phyloP scores from a whole-genome alignment of 1,284 basidiomycete genomes.

The Ceratobasidium sp. region DNA sequence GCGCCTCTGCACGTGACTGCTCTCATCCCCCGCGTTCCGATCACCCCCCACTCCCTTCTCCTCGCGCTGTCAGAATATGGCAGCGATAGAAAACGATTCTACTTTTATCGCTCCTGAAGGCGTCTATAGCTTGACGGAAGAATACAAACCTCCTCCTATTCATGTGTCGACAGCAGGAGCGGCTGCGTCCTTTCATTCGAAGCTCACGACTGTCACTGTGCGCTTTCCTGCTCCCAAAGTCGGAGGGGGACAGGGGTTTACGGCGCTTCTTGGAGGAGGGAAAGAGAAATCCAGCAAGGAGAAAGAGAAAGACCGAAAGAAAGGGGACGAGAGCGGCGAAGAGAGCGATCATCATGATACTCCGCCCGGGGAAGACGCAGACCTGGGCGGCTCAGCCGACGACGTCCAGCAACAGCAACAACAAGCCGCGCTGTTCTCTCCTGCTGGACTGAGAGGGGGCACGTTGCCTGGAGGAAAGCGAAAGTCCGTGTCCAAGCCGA shows the following conservation, averaged over 20 bases:
- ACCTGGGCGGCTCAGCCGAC: conserved; percentile 54
- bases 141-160: conserved; percentile 74
- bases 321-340: conserved; percentile 73
- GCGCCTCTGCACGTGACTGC: not conserved
- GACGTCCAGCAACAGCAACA: conserved; percentile 54
- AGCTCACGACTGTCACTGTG: conserved; percentile 72
- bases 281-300: conserved; percentile 67
- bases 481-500: conserved; percentile 77
- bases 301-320: conserved; percentile 66
- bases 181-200: conserved; percentile 69
- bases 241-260: conserved; percentile 67
- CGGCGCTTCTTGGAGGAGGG: conserved; percentile 72
- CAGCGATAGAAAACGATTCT: conserved; percentile 53
- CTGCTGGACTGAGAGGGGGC: conserved; percentile 63
- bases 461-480: conserved; percentile 67
- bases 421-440: conserved; percentile 50
- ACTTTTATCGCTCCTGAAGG: conserved; percentile 89
- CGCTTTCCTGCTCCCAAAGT: conserved; percentile 72
- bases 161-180: conserved; percentile 64
- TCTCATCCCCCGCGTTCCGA: not conserved
- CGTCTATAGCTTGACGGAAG: conserved; percentile 87
- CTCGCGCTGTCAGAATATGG: not conserved
- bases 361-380: conserved; percentile 61
- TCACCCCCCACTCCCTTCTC: conserved; percentile 1
- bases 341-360: conserved; percentile 73